Evolutionary conservation across 129 eudicot genomes (phyloP).

Genomic region (Flaveria ramosissima): DNA sequence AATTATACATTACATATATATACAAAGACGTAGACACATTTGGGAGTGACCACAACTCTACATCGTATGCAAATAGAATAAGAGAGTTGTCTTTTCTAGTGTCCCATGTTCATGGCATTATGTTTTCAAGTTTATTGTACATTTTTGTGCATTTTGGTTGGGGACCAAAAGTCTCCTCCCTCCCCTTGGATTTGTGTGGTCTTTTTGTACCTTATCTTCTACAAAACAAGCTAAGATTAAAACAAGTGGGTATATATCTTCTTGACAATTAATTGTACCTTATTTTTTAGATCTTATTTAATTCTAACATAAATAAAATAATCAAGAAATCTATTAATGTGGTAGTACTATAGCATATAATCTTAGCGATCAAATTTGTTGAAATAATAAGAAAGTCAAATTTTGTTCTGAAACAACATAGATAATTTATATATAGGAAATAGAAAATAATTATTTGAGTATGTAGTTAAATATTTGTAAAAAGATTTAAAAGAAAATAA

Average conservation of each 20-base stretch:
- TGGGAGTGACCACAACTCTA: constrained; percentile 40
- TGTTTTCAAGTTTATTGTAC: neutral
- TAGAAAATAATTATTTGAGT: neutral
- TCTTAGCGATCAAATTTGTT: too few relatives aligned
- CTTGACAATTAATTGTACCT: neutral
- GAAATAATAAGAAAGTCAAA: too few relatives aligned
- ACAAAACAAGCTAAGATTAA: constrained; percentile 13
- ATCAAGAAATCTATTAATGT: too few relatives aligned
- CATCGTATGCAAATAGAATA: constrained; percentile 33
- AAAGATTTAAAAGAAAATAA: neutral
- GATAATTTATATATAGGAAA: too few relatives aligned
- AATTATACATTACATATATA: neutral
- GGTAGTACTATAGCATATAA: too few relatives aligned
- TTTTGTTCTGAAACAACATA: too few relatives aligned
- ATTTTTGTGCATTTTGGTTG: constrained; percentile 4
- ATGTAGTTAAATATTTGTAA: neutral
- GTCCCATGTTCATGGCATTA: constrained; percentile 39
- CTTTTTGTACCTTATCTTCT: constrained; percentile 31
- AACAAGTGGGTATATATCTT: constrained; percentile 12
- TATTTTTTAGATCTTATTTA: neutral
- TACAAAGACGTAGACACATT: neutral
- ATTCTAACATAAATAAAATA: too few relatives aligned
- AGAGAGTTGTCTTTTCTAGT: constrained; percentile 37
- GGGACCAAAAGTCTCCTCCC: constrained; percentile 37
- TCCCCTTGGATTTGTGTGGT: constrained; percentile 34